Percentiles rank a stretch among this genome's conserved stretches.
phyloP scores from a whole-genome alignment of 2,329 filamentous ascomycete genomes.

The Purpureocillium lavendulum region DNA sequence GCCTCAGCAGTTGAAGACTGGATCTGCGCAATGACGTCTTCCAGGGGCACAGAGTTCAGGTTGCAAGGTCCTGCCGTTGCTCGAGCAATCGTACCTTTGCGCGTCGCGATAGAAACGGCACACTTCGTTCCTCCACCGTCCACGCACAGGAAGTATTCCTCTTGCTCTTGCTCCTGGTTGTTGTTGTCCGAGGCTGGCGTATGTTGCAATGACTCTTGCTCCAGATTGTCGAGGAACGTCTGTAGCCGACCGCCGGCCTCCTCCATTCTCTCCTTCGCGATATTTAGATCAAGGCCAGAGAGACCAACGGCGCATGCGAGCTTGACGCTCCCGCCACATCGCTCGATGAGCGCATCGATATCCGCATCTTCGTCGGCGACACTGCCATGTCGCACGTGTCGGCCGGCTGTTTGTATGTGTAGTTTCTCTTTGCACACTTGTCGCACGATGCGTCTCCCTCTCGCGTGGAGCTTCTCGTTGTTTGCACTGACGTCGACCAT shows the following conservation, averaged over 20 bases:
- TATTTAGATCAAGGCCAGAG: conserved; percentile 4
- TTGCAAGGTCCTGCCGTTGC: conserved; percentile 24
- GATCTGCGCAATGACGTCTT: conserved; percentile 7
- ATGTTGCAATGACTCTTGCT: neutral
- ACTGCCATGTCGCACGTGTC: conserved; percentile 4
- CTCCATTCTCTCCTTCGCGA: conserved; percentile 10
- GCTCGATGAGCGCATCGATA: conserved; percentile 8
- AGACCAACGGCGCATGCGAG: neutral
- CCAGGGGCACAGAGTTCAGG: conserved; percentile 19
- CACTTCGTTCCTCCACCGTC: conserved; percentile 34
- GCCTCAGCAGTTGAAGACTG: neutral
- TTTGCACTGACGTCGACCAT: conserved; percentile 10
- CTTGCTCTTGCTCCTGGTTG: too few species aligned
- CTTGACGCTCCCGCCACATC: conserved; percentile 6
- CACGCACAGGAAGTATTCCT: conserved; percentile 21
- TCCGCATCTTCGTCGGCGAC: conserved; percentile 8
- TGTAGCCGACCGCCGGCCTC: conserved; percentile 6
- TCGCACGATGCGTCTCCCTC: conserved; percentile 8
- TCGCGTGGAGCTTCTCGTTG: conserved; percentile 4
- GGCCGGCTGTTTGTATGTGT: conserved; percentile 10
- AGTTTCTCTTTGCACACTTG: conserved; percentile 3
- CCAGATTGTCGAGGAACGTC: conserved; percentile 3
- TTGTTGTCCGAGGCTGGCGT: too few species aligned
- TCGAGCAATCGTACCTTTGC: conserved; percentile 12
- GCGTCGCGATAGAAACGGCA: conserved; percentile 22